Base-by-base conservation (phyloP, 2,329 filamentous ascomycete genomes). In the Escovopsis sp. region DNA sequence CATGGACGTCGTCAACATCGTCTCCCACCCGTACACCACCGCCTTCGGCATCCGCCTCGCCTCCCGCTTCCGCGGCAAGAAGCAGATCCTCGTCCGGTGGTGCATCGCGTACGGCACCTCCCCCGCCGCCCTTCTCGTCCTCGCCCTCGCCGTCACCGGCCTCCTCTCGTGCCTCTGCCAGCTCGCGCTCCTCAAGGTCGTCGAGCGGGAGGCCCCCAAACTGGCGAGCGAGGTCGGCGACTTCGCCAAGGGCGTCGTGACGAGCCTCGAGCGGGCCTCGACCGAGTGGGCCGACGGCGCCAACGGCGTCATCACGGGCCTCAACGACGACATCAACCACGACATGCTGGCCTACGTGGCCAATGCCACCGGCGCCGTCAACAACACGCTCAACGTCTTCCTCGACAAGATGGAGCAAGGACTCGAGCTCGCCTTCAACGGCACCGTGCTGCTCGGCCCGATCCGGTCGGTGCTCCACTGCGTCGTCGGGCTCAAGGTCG, bases 331-430 rank as follows among this genome's bases (percentile, higher is more conserved):
- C 23, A 75, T 98, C 57, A 98, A 96, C 60, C 53, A 77, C 27
- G 76, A 94, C 42, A 65, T 98, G 17, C 75, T 96, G 42, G 79
- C 79, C 40, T 92, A 88, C 70, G 87, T 96, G 31, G 79, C 77
- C 39, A 87, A 79, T 35, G 83, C 81, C 23, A 94, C 88, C 0
- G 63, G 64, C 7, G 81, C 86, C 2, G 69, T 94, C 50, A 94
- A 94, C 54, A 59, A 80, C 48, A 94, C 88, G 0, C 68, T 98
- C 31, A 90, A 84, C 47, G 66, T 65, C 2, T 93, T 96, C 52
- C 76, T 88, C 35, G 68, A 80, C 36, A 70, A 80, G 44, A 92
- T 92, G 63, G 72, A 74, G 43, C 65, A 72, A 13, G 76, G 75
- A 5, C 67, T 98, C 38, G 79, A 85, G 44, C 62, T 61, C 0